Percentiles rank a stretch among this genome's conserved stretches.
Evolutionary conservation across 352 stramenopile genomes (phyloP).

Genomic region (Globisporangium alternatum): DNA sequence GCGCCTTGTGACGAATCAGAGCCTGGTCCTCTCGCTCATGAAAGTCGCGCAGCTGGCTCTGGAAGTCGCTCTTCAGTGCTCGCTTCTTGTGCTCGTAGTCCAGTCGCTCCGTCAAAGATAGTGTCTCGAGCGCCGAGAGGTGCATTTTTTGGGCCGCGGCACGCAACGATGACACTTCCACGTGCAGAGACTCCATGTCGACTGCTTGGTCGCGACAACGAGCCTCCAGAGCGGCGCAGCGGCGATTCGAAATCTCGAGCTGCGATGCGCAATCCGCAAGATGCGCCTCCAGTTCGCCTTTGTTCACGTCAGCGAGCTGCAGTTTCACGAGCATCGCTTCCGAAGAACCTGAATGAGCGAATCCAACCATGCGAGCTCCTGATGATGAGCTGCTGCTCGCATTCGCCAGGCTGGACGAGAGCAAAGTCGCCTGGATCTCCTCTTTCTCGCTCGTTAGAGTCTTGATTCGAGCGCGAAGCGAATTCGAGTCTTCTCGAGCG

Average conservation of each 20-base stretch:
- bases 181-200: slow-evolving; percentile 48
- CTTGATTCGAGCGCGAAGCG: slow-evolving; percentile 32
- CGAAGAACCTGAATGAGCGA: slow-evolving; percentile 2
- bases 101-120: slow-evolving; percentile 45
- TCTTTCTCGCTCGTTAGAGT: slow-evolving; percentile 34
- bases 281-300: slow-evolving; percentile 47
- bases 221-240: slow-evolving; percentile 33
- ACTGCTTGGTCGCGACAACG: slow-evolving; percentile 50
- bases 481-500: slow-evolving; percentile 25
- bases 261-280: slow-evolving; percentile 47
- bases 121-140: slow-evolving; percentile 44
- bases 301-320: slow-evolving; percentile 52
- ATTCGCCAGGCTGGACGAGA: slow-evolving; percentile 29
- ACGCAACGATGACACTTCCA: slow-evolving; percentile 50
- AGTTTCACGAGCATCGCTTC: slow-evolving; percentile 68
- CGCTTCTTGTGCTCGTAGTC: slow-evolving; percentile 81
- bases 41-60: slow-evolving; percentile 62
- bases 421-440: slow-evolving; percentile 30
- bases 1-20: slow-evolving; percentile 63
- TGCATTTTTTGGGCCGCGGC: slow-evolving; percentile 47
- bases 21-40: slow-evolving; percentile 67
- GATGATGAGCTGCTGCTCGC: slow-evolving; percentile 16
- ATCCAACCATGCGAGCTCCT: slow-evolving; percentile 3
- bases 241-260: slow-evolving; percentile 41
- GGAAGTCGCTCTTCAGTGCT: slow-evolving; percentile 52